Evolutionary conservation across 306 rosid species (phyloP).

Genomic region (Morella rubra): DNA sequence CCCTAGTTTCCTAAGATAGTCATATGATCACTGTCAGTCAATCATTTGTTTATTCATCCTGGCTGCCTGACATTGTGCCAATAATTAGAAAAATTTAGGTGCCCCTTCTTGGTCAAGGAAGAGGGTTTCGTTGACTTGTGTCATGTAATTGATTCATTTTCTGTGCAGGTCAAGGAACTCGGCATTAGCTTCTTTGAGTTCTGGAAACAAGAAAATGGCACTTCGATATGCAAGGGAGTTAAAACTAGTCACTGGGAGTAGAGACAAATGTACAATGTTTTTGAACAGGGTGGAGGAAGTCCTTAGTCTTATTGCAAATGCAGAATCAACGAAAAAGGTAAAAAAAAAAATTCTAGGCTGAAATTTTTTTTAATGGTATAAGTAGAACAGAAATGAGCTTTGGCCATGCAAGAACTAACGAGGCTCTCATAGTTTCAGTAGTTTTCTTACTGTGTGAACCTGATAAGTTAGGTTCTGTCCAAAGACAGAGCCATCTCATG

Average conservation of each 20-base stretch:
- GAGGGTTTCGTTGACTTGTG: neutral
- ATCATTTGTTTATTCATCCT: neutral
- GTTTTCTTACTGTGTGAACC: neutral
- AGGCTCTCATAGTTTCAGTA: neutral
- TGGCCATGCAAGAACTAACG: neutral
- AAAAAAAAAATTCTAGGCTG: neutral
- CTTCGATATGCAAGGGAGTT: slow-evolving; percentile 79
- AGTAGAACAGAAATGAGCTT: neutral
- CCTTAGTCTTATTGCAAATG: slow-evolving; percentile 55
- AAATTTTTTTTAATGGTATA: neutral
- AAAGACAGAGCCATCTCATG: slow-evolving; percentile 7
- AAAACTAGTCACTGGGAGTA: slow-evolving; percentile 56
- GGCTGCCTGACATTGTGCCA: slow-evolving; percentile 1
- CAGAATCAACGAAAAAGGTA: slow-evolving; percentile 85
- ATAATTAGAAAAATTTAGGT: neutral
- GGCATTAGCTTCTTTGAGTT: slow-evolving; percentile 65
- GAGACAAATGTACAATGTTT: slow-evolving; percentile 72
- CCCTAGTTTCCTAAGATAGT: slow-evolving; percentile 2
- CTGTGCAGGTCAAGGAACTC: slow-evolving; percentile 64
- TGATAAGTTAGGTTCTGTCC: neutral
- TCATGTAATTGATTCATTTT: slow-evolving; percentile 28
- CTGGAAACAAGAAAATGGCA: slow-evolving; percentile 73
- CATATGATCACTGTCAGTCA: neutral
- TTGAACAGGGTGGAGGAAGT: slow-evolving; percentile 90
- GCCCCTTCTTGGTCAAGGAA: no score